Evolutionary conservation across 768 basidiomycete genomes (phyloP).

Genomic region (Rossbeevera mucosa): DNA sequence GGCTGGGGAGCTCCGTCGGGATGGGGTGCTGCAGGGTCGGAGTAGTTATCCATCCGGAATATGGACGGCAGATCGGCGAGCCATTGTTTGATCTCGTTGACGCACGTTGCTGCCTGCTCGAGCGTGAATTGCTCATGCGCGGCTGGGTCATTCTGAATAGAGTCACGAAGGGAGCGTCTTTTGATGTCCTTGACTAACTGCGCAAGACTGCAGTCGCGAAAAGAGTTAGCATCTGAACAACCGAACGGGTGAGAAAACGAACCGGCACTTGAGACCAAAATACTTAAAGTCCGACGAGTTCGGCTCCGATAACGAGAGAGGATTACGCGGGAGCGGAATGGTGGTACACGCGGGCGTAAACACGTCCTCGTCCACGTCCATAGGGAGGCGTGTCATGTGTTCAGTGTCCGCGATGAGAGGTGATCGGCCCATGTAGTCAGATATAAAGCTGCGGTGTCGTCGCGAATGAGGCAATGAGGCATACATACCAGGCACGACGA

Average conservation of each 20-base stretch:
- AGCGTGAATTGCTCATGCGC: conserved; percentile 41
- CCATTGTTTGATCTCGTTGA: conserved; percentile 53
- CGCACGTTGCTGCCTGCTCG: conserved; percentile 58
- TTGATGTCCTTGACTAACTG: conserved; percentile 61
- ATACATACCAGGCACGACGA: not conserved
- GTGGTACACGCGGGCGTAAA: conserved; percentile 45
- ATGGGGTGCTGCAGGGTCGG: conserved; percentile 21
- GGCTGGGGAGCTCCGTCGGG: conserved; percentile 5
- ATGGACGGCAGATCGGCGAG: conserved; percentile 46
- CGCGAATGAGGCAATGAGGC: conserved; percentile 9
- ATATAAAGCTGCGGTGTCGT: conserved; percentile 49
- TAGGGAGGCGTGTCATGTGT: conserved; percentile 54
- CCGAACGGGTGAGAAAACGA: conserved; percentile 13
- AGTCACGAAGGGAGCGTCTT: conserved; percentile 44
- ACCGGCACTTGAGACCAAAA: conserved; percentile 61
- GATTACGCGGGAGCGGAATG: conserved; percentile 37
- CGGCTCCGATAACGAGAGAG: conserved; percentile 22
- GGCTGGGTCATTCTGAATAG: conserved; percentile 25
- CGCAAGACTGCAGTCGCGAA: conserved; percentile 42
- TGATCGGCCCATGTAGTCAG: conserved; percentile 63
- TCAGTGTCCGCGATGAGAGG: conserved; percentile 53
- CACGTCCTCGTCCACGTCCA: conserved; percentile 51
- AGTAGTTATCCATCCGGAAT: conserved; percentile 42
- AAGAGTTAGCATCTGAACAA: not conserved
- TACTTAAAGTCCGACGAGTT: conserved; percentile 39